Evolutionary conservation across 208 protist species (phyloP).

Genomic region (Leishmania major): DNA sequence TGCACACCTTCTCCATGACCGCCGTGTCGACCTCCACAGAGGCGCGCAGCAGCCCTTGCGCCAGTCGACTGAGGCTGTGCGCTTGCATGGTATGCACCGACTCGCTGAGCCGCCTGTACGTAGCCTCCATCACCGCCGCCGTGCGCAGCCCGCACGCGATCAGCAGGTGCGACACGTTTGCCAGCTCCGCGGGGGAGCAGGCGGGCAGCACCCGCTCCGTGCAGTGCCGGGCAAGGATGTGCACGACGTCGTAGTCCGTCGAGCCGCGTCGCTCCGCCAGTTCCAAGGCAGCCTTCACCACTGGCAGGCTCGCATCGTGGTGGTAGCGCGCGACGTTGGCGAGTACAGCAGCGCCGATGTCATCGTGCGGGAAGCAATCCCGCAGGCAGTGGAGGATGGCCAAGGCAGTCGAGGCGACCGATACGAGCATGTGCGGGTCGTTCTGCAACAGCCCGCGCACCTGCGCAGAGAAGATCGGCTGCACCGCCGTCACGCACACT

Average conservation of each 20-base stretch:
- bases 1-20: constrained; percentile 35
- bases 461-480: constrained; percentile 70
- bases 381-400: constrained; percentile 68
- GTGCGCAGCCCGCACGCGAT: constrained; percentile 72
- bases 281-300: constrained; percentile 58
- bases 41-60: constrained; percentile 49
- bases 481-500: constrained; percentile 68
- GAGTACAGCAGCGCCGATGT: constrained; percentile 61
- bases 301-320: constrained; percentile 37
- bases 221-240: constrained; percentile 60
- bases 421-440: constrained; percentile 61
- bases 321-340: constrained; percentile 64
- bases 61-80: constrained; percentile 41
- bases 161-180: constrained; percentile 55
- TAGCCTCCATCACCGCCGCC: constrained; percentile 42
- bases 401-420: constrained; percentile 46
- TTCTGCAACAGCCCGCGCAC: constrained; percentile 73
- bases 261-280: constrained; percentile 63
- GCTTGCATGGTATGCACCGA: constrained; percentile 33
- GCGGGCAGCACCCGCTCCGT: constrained; percentile 46
- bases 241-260: constrained; percentile 54
- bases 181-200: constrained; percentile 44
- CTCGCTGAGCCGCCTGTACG: constrained; percentile 39
- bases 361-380: constrained; percentile 73
- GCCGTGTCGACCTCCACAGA: constrained; percentile 55